Conservation (phyloP, 2,329 filamentous ascomycete genomes). For the Phyllosticta ampelicida region DNA sequence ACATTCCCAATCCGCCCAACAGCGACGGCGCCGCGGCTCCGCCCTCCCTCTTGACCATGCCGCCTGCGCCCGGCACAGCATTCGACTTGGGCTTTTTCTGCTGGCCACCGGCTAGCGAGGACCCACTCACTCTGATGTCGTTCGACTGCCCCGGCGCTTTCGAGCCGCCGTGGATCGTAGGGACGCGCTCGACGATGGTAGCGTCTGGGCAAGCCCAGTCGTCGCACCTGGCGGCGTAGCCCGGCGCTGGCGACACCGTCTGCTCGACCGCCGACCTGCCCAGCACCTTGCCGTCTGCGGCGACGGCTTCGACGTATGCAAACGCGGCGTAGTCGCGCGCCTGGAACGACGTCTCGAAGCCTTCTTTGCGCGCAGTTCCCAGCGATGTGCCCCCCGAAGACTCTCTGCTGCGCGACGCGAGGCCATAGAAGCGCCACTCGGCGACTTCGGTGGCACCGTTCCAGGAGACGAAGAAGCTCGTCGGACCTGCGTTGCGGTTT, state of each 20-base stretch:
- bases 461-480: slow-evolving; percentile 4
- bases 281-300: background rate
- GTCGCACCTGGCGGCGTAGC: slow-evolving; percentile 7
- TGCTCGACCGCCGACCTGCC: background rate
- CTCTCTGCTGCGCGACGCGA: background rate
- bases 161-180: background rate
- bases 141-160: background rate
- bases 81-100: background rate
- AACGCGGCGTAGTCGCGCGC: background rate
- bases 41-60: background rate
- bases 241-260: slow-evolving; percentile 8
- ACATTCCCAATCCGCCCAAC: background rate
- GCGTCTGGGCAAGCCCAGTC: slow-evolving; percentile 5
- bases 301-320: slow-evolving; percentile 4
- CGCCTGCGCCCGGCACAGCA: background rate
- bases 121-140: background rate
- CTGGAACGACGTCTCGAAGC: slow-evolving; percentile 9
- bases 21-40: background rate
- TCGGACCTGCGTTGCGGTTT: slow-evolving; percentile 17
- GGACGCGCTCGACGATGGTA: background rate
- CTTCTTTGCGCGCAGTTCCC: background rate
- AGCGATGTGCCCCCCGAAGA: background rate
- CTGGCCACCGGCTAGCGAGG: background rate
- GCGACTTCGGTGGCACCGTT: slow-evolving; percentile 10
- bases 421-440: slow-evolving; percentile 6